Evolutionary conservation across 208 protist species (phyloP).

Genomic region (Crithidia fasciculata): DNA sequence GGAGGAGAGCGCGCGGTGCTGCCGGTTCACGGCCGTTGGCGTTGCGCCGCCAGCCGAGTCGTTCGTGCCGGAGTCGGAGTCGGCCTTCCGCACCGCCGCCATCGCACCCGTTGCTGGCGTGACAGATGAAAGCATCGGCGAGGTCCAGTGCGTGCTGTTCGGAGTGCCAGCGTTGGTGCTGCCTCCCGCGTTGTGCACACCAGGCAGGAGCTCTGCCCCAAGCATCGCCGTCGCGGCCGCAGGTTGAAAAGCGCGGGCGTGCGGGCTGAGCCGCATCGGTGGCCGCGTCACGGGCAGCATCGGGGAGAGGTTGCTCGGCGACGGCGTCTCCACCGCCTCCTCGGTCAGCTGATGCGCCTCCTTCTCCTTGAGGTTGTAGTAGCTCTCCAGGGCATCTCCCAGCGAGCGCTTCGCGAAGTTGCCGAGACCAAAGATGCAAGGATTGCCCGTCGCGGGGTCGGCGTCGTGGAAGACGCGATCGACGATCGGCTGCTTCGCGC

Average conservation of each 20-base stretch:
- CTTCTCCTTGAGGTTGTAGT: constrained; percentile 76
- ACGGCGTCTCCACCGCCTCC: background rate
- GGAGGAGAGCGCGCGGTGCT: background rate
- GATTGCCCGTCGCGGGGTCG: constrained; percentile 31
- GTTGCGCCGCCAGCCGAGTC: background rate
- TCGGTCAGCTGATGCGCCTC: constrained; percentile 38
- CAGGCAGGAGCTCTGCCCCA: constrained; percentile 6
- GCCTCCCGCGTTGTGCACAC: constrained; percentile 14
- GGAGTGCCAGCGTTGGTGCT: background rate
- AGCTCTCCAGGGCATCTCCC: constrained; percentile 72
- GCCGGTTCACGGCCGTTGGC: background rate
- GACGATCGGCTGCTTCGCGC: constrained; percentile 69
- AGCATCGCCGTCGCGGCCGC: constrained; percentile 9
- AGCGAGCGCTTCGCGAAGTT: constrained; percentile 68
- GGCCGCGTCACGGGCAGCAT: background rate
- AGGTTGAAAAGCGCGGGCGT: constrained; percentile 33
- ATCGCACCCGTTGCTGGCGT: too few relatives aligned
- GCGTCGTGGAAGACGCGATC: constrained; percentile 80
- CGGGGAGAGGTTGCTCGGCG: background rate
- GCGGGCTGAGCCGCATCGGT: constrained; percentile 29
- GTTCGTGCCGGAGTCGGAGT: constrained; percentile 11
- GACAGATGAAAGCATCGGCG: background rate
- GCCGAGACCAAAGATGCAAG: constrained; percentile 68
- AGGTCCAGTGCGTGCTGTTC: constrained; percentile 1
- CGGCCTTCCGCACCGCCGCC: background rate